Evolutionary conservation across 352 stramenopile genomes (phyloP), one percentile per base, ranked within the genome.

Genomic region (Phytopythium kandeliae): DNA sequence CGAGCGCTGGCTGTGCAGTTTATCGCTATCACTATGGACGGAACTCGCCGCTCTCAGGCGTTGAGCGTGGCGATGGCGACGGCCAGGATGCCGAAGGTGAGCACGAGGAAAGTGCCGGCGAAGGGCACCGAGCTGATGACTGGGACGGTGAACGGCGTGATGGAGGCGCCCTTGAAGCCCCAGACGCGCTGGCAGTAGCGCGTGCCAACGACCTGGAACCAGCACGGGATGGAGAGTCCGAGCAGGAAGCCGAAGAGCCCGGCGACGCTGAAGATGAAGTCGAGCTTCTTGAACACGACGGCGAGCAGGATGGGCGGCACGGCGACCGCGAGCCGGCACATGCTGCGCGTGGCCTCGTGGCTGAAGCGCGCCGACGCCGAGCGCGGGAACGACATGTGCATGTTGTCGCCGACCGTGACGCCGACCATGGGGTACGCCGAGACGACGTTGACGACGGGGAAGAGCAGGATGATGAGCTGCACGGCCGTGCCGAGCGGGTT

Each of bases 391-490:
- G 78, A 91, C 76, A 86, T 84, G 55, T 90, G 65, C 65, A 93
- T 85, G 67, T 93, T 93, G 70, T 89, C 82, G 33, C 82, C 82
- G 4, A 93, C 76, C 0, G 82, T 93, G 35, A 91, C 72, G 12
- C 82, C 79, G 8, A 93, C 76, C 79, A 93, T 90, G 35, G 82
- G 82, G 58, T 89, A 93, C 24, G 82, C 79, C 10, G 82, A 93
- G 24, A 82, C 86, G 24, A 93, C 80, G 48, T 93, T 93, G 26
- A 93, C 64, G 30, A 93, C 74, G 3, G 82, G 82, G 57, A 91
- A 89, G n/a, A 93, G 57, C 44, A 93, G 58, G 28, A 93, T 85
- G 16, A 93, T 55, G 24, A 93, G 64, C 63, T 93, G 79, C 54
- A 91, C 70, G 30, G 85, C 37, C 17, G 81, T 53, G 10, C 78